Conservation (phyloP, 495 filamentous ascomycete genomes). For the Corynascus novoguineensis region DNA sequence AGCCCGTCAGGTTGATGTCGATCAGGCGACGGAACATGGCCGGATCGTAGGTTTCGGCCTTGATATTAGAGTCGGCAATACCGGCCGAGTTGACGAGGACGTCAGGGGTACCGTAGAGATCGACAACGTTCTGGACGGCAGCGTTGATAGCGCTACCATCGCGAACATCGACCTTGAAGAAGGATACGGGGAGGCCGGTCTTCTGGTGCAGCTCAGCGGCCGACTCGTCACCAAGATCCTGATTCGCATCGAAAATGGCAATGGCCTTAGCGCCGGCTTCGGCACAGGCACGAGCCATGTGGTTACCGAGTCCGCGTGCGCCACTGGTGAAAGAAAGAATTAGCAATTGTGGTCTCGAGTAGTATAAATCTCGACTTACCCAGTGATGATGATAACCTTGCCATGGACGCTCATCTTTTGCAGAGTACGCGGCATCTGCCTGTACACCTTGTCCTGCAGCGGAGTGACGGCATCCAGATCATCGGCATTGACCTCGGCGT, state of each 20-base stretch:
- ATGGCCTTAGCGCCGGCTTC: conserved; percentile 69
- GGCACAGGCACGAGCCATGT: conserved; percentile 69
- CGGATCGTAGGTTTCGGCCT: conserved; percentile 49
- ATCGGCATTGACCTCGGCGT: conserved; percentile 27
- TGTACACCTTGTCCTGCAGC: conserved; percentile 40
- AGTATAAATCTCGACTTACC: conserved; percentile 43
- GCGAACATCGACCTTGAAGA: conserved; percentile 73
- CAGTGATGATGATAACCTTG: conserved; percentile 67
- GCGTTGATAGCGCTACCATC: conserved; percentile 57
- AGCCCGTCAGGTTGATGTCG: conserved; percentile 70
- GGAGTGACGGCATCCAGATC: conserved; percentile 36
- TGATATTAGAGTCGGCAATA: conserved; percentile 64
- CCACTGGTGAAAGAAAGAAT: conserved; percentile 48
- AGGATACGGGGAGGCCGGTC: conserved; percentile 63
- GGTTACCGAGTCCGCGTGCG: conserved; percentile 68
- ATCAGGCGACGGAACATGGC: conserved; percentile 69
- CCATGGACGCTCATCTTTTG: conserved; percentile 59
- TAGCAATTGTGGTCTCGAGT: conserved; percentile 11
- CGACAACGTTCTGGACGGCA: conserved; percentile 54
- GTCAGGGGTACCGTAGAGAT: conserved; percentile 59
- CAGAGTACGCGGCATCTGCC: conserved; percentile 52
- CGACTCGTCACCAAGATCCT: conserved; percentile 62
- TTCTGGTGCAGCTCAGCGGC: conserved; percentile 61
- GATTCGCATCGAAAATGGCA: conserved; percentile 68
- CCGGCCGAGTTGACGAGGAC: conserved; percentile 80